Conservation (phyloP, 176 grass and related monocot species). For the Calamus simplicifolius region DNA sequence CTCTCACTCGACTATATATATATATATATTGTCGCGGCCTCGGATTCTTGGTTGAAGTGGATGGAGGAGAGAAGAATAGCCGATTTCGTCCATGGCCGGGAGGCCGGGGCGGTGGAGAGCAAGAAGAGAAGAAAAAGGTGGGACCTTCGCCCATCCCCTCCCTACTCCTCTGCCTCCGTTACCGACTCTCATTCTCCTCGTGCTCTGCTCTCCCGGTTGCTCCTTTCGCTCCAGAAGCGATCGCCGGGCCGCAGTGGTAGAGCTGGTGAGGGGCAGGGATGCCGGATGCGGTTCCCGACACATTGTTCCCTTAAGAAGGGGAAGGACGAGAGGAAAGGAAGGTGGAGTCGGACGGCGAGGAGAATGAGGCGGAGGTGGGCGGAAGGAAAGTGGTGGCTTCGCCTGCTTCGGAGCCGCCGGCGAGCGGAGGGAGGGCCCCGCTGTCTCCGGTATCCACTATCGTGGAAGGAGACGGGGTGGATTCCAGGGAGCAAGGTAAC, state of each 20-base stretch:
- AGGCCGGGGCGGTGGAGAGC: background rate
- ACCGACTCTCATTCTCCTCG: constrained; percentile 10
- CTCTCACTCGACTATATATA: background rate
- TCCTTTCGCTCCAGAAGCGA: background rate
- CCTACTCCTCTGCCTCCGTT: constrained; percentile 3
- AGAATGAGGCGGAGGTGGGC: background rate
- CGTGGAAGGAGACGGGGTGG: constrained; percentile 3
- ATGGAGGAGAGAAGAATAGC: background rate
- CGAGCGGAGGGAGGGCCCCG: too few relatives aligned
- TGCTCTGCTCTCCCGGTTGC: constrained; percentile 3
- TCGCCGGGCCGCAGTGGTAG: background rate
- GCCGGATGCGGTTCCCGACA: constrained; percentile 22
- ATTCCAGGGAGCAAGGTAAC: background rate
- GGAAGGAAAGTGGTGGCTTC: background rate
- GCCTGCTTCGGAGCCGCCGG: background rate
- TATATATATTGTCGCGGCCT: background rate
- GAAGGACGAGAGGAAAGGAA: constrained; percentile 6
- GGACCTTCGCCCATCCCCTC: constrained; percentile 9
- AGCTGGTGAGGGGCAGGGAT: constrained; percentile 10
- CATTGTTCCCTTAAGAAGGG: constrained; percentile 10
- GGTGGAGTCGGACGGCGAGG: constrained; percentile 6
- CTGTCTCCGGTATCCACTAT: too few relatives aligned
- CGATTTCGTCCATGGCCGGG: background rate
- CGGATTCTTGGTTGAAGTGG: background rate
- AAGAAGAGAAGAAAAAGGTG: constrained; percentile 4